Conservation (phyloP, 345 rosid species). For the Hypericum perforatum region DNA sequence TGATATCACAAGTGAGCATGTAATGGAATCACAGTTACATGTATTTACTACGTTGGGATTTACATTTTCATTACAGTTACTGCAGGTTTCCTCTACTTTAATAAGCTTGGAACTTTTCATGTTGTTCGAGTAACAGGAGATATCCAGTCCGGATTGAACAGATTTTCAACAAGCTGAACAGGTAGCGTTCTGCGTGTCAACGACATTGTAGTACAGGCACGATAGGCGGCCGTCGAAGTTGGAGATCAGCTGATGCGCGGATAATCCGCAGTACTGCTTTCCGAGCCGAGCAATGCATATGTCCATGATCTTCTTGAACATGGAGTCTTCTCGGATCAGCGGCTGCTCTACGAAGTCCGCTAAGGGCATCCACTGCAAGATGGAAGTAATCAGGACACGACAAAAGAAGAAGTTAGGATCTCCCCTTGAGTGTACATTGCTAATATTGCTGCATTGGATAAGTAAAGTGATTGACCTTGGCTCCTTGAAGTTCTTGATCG, state of each 20-base stretch:
- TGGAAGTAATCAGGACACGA: neutral
- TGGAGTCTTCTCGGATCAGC: conserved; percentile 50
- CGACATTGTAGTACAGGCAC: conserved; percentile 65
- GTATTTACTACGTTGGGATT: too few relatives aligned
- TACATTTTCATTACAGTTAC: too few relatives aligned
- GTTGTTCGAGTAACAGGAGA: too few relatives aligned
- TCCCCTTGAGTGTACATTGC: too few relatives aligned
- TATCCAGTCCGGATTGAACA: too few relatives aligned
- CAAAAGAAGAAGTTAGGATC: too few relatives aligned
- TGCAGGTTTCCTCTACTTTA: too few relatives aligned
- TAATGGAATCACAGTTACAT: too few relatives aligned
- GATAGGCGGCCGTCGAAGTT: conserved; percentile 66
- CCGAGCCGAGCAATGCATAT: conserved; percentile 63
- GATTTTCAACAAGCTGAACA: conserved; percentile 27
- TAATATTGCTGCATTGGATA: too few relatives aligned
- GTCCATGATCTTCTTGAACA: conserved; percentile 85
- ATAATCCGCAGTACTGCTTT: conserved; percentile 66
- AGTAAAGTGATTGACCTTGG: conserved; percentile 45
- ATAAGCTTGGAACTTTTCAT: too few relatives aligned
- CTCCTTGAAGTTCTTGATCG: conserved; percentile 65
- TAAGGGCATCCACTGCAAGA: conserved; percentile 82
- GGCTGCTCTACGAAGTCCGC: conserved; percentile 77
- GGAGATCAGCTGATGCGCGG: conserved; percentile 60
- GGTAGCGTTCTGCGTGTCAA: conserved; percentile 26
- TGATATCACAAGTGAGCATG: too few relatives aligned